These are phyloP conservation scores for Andrographis paniculata DNA, from an alignment of 305 asterid species.

Conservation along the genomic window DNA sequence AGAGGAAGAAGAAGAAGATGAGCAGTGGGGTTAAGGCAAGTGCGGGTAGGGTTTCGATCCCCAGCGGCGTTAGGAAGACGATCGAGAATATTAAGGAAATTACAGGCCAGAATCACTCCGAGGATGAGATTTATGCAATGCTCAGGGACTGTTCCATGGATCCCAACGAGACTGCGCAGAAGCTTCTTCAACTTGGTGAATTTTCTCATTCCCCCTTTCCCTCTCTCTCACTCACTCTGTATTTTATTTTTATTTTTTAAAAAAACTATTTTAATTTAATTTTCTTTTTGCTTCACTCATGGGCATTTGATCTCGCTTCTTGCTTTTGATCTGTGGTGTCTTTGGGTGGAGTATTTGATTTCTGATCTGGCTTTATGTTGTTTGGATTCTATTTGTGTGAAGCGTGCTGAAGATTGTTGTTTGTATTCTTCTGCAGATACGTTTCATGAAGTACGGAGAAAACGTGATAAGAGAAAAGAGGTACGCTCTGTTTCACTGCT, in stretches of 20 bases:
- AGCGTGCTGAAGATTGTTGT: slow-evolving; percentile 17
- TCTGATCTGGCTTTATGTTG: slow-evolving; percentile 18
- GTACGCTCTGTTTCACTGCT: slow-evolving; percentile 28
- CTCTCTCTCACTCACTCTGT: background rate
- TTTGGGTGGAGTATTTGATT: slow-evolving; percentile 17
- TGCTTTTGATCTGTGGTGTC: slow-evolving; percentile 27
- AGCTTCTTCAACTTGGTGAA: slow-evolving; percentile 79
- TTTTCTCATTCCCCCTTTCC: background rate
- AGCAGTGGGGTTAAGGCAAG: slow-evolving; percentile 58
- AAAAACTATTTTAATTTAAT: background rate
- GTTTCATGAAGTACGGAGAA: slow-evolving; percentile 86
- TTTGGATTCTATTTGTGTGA: background rate
- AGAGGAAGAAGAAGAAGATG: too few species aligned
- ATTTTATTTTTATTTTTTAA: background rate
- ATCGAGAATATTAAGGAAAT: slow-evolving; percentile 83
- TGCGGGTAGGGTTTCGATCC: slow-evolving; percentile 71
- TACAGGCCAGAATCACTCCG: slow-evolving; percentile 74
- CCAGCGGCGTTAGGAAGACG: slow-evolving; percentile 59
- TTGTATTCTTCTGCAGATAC: slow-evolving; percentile 50
- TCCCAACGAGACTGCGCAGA: slow-evolving; percentile 88
- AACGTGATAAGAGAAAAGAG: slow-evolving; percentile 80
- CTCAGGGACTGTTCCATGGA: slow-evolving; percentile 93
- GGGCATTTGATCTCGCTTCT: slow-evolving; percentile 27
- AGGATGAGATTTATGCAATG: slow-evolving; percentile 90
- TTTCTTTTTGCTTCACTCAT: background rate